phyloP scores from a whole-genome alignment of 768 basidiomycete genomes.

The Termitomyces sp. region DNA sequence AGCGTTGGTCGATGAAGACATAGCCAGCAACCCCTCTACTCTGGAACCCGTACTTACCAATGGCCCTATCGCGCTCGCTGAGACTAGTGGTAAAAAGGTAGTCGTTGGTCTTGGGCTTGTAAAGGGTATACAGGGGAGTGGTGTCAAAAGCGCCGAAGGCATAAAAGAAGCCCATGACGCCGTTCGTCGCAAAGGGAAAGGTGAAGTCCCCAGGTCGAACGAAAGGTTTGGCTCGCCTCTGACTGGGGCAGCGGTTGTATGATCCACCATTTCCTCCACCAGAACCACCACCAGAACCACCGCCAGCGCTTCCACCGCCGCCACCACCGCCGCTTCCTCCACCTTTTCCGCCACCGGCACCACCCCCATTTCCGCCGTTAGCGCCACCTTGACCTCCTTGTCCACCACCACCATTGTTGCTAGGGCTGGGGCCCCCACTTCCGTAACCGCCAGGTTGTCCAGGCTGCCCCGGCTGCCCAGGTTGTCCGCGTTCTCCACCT shows the following conservation, averaged over 20 bases:
- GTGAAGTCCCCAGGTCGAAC: constrained; percentile 2
- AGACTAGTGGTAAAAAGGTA: constrained; percentile 9
- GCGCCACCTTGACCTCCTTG: not conserved
- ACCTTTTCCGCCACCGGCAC: not conserved
- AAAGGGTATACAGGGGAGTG: constrained; percentile 3
- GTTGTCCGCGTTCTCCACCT: constrained; percentile 4
- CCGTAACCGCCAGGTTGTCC: constrained; percentile 9
- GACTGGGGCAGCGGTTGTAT: constrained; percentile 2
- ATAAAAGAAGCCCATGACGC: constrained; percentile 6
- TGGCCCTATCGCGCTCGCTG: constrained; percentile 5
- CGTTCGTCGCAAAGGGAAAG: not conserved
- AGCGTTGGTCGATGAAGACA: constrained; percentile 4
- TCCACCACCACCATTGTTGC: constrained; percentile 5
- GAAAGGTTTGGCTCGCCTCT: not conserved
- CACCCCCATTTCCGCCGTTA: not conserved
- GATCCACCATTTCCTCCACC: not conserved
- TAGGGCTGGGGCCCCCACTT: not conserved
- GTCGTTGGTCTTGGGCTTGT: constrained; percentile 8
- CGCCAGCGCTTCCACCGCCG: not conserved
- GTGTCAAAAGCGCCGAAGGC: not conserved
- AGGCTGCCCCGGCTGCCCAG: constrained; percentile 10
- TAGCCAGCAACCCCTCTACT: constrained; percentile 3
- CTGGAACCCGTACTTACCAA: constrained; percentile 4
- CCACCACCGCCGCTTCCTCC: not conserved
- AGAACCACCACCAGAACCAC: not conserved